These are phyloP conservation scores for Polyplosphaeria fusca DNA, from an alignment of 495 filamentous ascomycete species.

Conservation along the genomic window DNA sequence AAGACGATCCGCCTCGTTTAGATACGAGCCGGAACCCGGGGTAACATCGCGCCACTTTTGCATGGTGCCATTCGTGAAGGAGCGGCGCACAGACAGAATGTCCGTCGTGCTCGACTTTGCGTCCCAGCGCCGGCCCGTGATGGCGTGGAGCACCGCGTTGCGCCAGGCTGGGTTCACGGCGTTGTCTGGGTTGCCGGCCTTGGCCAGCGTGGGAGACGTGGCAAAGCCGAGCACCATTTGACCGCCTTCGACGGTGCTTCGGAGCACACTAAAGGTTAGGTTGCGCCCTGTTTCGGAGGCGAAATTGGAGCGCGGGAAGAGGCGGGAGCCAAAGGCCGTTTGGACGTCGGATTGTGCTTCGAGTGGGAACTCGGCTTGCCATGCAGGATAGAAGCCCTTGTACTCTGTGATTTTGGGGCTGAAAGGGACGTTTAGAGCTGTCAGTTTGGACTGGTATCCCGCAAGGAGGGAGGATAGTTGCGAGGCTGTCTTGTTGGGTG, in stretches of 20 bases:
- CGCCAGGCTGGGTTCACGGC: slow-evolving; percentile 35
- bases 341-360: slow-evolving; percentile 16
- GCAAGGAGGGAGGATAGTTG: slow-evolving; percentile 4
- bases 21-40: slow-evolving; percentile 19
- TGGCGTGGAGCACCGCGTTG: slow-evolving; percentile 20
- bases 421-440: slow-evolving; percentile 21
- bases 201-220: slow-evolving; percentile 23
- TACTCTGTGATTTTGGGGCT: slow-evolving; percentile 27
- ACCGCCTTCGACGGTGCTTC: slow-evolving; percentile 16
- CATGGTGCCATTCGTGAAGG: slow-evolving; percentile 25
- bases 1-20: slow-evolving; percentile 30
- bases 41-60: slow-evolving; percentile 24
- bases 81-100: slow-evolving; percentile 2
- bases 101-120: neutral
- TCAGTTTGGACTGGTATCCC: slow-evolving; percentile 11
- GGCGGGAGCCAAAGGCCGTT: slow-evolving; percentile 21
- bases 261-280: slow-evolving; percentile 16
- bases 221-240: slow-evolving; percentile 19
- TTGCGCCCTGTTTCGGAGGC: slow-evolving; percentile 19
- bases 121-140: slow-evolving; percentile 7
- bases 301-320: slow-evolving; percentile 29
- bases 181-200: slow-evolving; percentile 24
- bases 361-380: slow-evolving; percentile 26
- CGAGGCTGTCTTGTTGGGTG: slow-evolving; percentile 18
- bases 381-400: slow-evolving; percentile 28